These are phyloP conservation scores for Scutellaria barbata DNA, from an alignment of 257 asterid genomes.

Conservation along the genomic window DNA sequence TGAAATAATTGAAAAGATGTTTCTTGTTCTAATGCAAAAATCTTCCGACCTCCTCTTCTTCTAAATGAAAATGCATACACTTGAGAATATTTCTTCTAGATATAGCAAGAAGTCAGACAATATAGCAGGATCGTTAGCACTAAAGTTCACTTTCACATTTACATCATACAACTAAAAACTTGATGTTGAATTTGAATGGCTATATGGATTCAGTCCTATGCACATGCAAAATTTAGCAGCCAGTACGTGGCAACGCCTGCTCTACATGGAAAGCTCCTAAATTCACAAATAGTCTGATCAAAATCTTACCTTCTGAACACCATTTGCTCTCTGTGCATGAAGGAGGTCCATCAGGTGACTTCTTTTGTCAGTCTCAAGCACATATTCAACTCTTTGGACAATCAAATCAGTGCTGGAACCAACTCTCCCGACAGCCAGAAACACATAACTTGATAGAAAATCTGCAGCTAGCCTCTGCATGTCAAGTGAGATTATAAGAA, in stretches of 20 bases:
- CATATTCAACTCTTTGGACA: constrained; percentile 94
- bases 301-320: constrained; percentile 69
- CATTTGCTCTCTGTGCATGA: constrained; percentile 84
- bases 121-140: background rate
- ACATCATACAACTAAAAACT: background rate
- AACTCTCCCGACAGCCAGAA: constrained; percentile 98
- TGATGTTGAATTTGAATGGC: background rate
- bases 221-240: constrained; percentile 1
- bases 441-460: constrained; percentile 73
- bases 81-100: constrained; percentile 9
- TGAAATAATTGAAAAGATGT: constrained; percentile 6
- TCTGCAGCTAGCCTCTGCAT: constrained; percentile 91
- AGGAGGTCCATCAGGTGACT: constrained; percentile 99
- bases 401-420: constrained; percentile 98
- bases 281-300: constrained; percentile 1
- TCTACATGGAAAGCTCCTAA: constrained; percentile 10
- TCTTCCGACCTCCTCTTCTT: background rate
- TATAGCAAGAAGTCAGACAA: constrained; percentile 5
- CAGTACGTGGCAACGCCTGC: background rate
- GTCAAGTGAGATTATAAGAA: constrained; percentile 34
- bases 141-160: constrained; percentile 4
- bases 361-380: constrained; percentile 91
- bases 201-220: background rate
- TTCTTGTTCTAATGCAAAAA: background rate
- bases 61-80: background rate